phyloP scores from a whole-genome alignment of 768 basidiomycete species.

The Tulasnella calospora region DNA sequence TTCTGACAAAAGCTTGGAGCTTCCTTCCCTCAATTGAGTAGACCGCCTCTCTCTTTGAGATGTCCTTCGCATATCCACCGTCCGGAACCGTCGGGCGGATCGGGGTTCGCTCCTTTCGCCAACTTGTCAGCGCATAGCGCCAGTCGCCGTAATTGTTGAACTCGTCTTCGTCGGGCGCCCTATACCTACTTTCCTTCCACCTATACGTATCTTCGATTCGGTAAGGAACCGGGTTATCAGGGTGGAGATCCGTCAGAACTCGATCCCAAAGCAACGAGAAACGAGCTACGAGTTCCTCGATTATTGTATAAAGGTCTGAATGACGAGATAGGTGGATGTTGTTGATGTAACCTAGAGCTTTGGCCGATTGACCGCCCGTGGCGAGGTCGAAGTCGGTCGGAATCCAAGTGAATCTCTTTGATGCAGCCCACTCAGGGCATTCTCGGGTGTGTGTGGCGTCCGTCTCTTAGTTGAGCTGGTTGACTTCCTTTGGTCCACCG shows the following conservation, averaged over 20 bases:
- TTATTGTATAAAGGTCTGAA: slow-evolving; percentile 2
- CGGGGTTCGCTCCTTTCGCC: neutral
- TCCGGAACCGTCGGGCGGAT: neutral
- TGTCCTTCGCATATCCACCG: neutral
- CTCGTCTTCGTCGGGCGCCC: neutral
- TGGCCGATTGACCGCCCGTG: neutral
- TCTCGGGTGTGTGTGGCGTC: neutral
- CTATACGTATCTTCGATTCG: neutral
- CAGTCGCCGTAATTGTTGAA: neutral
- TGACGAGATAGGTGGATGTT: slow-evolving; percentile 18
- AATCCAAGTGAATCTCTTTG: slow-evolving; percentile 12
- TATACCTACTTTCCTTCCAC: neutral
- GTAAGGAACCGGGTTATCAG: neutral
- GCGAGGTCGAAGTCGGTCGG: slow-evolving; percentile 23
- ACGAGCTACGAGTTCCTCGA: slow-evolving; percentile 9
- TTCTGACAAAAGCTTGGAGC: slow-evolving; percentile 42
- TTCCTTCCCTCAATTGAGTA: slow-evolving; percentile 37
- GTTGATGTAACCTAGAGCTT: slow-evolving; percentile 17
- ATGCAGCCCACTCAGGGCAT: neutral
- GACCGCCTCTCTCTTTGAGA: neutral
- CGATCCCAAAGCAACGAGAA: slow-evolving; percentile 7
- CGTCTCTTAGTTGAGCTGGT: neutral
- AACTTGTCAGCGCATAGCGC: neutral
- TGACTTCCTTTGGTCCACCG: neutral
- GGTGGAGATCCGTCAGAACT: slow-evolving; percentile 23